Conservation (phyloP, 805 yeast genomes). For the Schwanniomyces polymorphus region DNA sequence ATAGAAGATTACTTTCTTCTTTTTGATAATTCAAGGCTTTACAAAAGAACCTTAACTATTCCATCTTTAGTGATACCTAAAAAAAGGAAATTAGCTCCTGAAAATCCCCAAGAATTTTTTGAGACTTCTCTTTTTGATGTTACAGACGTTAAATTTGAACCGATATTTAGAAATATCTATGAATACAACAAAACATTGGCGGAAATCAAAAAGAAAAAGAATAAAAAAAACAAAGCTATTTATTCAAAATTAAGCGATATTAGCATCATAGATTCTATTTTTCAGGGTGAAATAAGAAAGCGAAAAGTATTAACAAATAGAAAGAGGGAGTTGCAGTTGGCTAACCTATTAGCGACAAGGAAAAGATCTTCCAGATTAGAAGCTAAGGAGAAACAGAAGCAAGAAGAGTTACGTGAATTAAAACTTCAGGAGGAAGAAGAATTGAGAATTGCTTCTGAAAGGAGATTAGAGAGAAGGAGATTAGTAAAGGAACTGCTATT, state of each 20-base stretch:
- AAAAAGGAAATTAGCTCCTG: constrained; percentile 32
- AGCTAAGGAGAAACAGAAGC: constrained; percentile 52
- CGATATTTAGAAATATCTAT: constrained; percentile 29
- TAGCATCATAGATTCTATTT: constrained; percentile 19
- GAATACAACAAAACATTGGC: constrained; percentile 23
- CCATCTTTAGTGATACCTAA: constrained; percentile 32
- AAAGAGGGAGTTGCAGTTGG: constrained; percentile 64
- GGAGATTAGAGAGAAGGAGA: constrained; percentile 43
- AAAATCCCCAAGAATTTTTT: constrained; percentile 27
- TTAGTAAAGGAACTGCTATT: constrained; percentile 29
- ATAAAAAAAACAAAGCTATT: constrained; percentile 23
- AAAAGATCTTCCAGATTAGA: constrained; percentile 75
- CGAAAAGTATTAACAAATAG: constrained; percentile 55
- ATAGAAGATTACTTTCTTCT: constrained; percentile 37
- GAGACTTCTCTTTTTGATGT: constrained; percentile 32
- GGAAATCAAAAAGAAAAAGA: constrained; percentile 22
- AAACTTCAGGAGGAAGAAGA: constrained; percentile 48
- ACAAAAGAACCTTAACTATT: constrained; percentile 31
- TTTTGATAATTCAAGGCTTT: constrained; percentile 54
- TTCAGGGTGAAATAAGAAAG: constrained; percentile 49
- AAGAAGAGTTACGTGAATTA: constrained; percentile 52
- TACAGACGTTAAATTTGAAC: constrained; percentile 25
- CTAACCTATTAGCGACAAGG: constrained; percentile 61
- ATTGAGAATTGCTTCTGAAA: constrained; percentile 41
- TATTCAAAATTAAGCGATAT: constrained; percentile 13